phyloP scores from a whole-genome alignment of 768 basidiomycete genomes.

The Tylopilus intermedius region DNA sequence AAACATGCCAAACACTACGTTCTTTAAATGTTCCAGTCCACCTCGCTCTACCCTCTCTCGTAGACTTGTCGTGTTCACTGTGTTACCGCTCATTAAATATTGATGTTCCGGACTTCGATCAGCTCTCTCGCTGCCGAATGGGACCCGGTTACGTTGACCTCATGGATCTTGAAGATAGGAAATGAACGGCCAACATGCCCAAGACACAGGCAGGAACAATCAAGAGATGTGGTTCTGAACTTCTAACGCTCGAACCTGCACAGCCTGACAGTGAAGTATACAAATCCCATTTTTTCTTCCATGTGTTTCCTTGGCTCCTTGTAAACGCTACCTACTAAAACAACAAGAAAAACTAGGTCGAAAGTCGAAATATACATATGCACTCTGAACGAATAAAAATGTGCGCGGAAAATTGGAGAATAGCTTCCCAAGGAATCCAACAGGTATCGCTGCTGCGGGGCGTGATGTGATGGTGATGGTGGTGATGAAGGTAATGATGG shows the following conservation, averaged over 20 bases:
- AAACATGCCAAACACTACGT: no score
- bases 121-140: background rate
- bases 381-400: constrained; percentile 13
- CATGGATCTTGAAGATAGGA: background rate
- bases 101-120: background rate
- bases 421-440: background rate
- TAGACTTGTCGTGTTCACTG: background rate
- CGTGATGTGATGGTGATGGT: constrained; percentile 5
- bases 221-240: background rate
- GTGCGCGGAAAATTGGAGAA: constrained; percentile 3
- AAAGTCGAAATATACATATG: constrained; percentile 20
- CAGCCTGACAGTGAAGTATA: background rate
- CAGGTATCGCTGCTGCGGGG: constrained; percentile 1
- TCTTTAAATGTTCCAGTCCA: background rate
- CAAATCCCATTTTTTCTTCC: constrained; percentile 2
- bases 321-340: constrained; percentile 16
- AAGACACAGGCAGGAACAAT: background rate
- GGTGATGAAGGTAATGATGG: constrained; percentile 1
- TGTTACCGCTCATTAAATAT: background rate
- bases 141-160: background rate
- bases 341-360: constrained; percentile 11
- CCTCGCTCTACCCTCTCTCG: background rate
- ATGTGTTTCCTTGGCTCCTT: background rate
- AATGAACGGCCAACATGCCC: background rate
- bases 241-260: background rate